Percentiles rank a stretch among this genome's conserved stretches.
These are phyloP conservation scores for Globisporangium lucens DNA, from an alignment of 352 stramenopile species.

Conservation along the genomic window DNA sequence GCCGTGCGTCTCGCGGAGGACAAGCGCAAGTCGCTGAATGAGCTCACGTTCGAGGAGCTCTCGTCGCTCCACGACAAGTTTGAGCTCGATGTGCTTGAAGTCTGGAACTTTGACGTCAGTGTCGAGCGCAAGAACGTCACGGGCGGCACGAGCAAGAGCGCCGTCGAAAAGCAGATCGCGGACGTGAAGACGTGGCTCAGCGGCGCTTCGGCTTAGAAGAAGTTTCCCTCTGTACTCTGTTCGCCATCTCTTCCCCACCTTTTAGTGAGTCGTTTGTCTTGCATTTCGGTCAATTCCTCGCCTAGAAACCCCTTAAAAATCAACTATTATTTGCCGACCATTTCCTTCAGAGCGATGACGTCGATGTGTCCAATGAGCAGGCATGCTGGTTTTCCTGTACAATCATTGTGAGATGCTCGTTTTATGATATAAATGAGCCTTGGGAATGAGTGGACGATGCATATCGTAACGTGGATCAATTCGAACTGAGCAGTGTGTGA, in stretches of 20 bases:
- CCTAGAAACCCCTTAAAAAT: not conserved
- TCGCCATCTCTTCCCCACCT: not conserved
- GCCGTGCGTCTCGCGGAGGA: conserved; percentile 92
- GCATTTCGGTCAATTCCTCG: not conserved
- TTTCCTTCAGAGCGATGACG: not conserved
- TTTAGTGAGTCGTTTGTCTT: not conserved
- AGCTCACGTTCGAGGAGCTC: conserved; percentile 91
- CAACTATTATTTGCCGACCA: not conserved
- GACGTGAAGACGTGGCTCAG: conserved; percentile 72
- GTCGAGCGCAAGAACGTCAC: conserved; percentile 91
- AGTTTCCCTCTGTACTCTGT: not conserved
- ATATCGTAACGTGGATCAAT: not conserved
- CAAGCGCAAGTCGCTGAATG: conserved; percentile 76
- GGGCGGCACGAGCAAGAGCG: conserved; percentile 76
- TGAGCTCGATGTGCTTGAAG: conserved; percentile 81
- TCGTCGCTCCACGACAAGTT: conserved; percentile 87
- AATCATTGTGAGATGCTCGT: not conserved
- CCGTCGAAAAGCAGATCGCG: conserved; percentile 78
- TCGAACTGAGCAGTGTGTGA: not conserved
- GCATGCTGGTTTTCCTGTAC: not conserved
- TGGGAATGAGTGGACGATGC: not conserved
- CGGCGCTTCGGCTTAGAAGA: conserved; percentile 14
- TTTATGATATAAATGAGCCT: not conserved
- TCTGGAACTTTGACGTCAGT: conserved; percentile 91
- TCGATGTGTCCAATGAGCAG: not conserved